Percentiles rank a stretch among this genome's conserved stretches.
Conservation (phyloP, 305 asterid species). For the Fraxinus albicans region DNA sequence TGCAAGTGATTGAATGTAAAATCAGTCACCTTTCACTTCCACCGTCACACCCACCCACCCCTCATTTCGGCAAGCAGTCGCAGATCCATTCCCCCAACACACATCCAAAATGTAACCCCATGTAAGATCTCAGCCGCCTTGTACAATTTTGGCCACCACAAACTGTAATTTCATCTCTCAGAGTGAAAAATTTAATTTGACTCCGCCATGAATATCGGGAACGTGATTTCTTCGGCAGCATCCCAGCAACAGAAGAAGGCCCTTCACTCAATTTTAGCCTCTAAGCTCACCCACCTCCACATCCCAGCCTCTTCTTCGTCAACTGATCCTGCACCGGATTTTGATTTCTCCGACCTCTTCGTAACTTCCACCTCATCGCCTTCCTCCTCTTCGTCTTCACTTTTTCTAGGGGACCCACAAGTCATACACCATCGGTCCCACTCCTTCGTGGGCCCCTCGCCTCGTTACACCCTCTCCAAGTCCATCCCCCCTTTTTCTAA, state of each 20-base stretch:
- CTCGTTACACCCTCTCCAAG: slow-evolving; percentile 71
- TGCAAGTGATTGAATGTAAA: background rate
- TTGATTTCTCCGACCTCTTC: slow-evolving; percentile 76
- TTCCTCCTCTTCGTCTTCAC: slow-evolving; percentile 47
- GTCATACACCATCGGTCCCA: slow-evolving; percentile 73
- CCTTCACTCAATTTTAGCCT: slow-evolving; percentile 54
- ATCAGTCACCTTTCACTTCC: background rate
- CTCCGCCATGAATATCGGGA: background rate
- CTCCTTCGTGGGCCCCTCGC: slow-evolving; percentile 88
- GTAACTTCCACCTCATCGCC: slow-evolving; percentile 49
- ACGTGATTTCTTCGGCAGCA: slow-evolving; percentile 28
- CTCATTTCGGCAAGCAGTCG: background rate
- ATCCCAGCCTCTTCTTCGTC: slow-evolving; percentile 54
- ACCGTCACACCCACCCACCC: background rate
- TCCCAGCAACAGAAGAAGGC: slow-evolving; percentile 39
- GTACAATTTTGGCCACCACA: background rate
- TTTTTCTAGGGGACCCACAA: slow-evolving; percentile 65
- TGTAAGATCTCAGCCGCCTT: background rate
- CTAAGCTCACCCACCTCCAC: slow-evolving; percentile 59
- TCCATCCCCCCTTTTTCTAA: slow-evolving; percentile 40
- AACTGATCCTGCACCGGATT: slow-evolving; percentile 50
- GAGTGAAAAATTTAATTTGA: background rate
- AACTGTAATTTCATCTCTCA: background rate
- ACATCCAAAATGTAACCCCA: background rate
- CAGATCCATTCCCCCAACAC: background rate